These are phyloP conservation scores for Starmerella stigmatis DNA, from an alignment of 805 yeast genomes.

Conservation along the genomic window DNA sequence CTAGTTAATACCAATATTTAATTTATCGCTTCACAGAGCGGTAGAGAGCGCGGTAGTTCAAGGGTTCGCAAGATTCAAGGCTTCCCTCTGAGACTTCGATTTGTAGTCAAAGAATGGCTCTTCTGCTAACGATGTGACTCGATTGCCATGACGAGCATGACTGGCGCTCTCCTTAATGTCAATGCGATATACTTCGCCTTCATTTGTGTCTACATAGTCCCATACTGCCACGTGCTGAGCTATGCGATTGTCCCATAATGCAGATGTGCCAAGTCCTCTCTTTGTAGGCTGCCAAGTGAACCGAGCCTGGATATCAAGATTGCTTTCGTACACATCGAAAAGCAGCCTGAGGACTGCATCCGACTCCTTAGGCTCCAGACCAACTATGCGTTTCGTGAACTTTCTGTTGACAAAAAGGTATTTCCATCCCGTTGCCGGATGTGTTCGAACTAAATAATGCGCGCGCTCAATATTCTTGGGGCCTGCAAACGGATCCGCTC, in stretches of 20 bases:
- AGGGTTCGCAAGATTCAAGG: conserved; percentile 17
- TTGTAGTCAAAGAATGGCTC: conserved; percentile 41
- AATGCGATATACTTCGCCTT: background rate
- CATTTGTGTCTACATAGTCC: conserved; percentile 35
- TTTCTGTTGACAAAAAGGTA: conserved; percentile 45
- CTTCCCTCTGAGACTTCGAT: conserved; percentile 23
- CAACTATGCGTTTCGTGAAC: conserved; percentile 57
- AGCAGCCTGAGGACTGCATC: conserved; percentile 49
- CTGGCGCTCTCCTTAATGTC: conserved; percentile 4
- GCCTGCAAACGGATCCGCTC: conserved; percentile 27
- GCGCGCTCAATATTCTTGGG: conserved; percentile 37
- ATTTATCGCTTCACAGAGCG: too few relatives aligned
- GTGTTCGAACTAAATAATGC: conserved; percentile 52
- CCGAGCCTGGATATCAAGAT: conserved; percentile 37
- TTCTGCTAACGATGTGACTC: conserved; percentile 47
- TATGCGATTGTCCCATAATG: conserved; percentile 48
- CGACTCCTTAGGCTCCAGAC: conserved; percentile 63
- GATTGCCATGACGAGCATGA: conserved; percentile 38
- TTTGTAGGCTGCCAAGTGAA: conserved; percentile 39
- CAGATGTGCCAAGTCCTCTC: conserved; percentile 29
- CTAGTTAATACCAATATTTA: too few relatives aligned
- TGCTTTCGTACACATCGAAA: conserved; percentile 30
- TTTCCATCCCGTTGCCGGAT: conserved; percentile 57
- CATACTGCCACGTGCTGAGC: conserved; percentile 43
- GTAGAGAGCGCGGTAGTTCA: too few relatives aligned